Evolutionary conservation across 2,329 filamentous ascomycete species (phyloP).

Genomic region (Aspergillus tubingensis): DNA sequence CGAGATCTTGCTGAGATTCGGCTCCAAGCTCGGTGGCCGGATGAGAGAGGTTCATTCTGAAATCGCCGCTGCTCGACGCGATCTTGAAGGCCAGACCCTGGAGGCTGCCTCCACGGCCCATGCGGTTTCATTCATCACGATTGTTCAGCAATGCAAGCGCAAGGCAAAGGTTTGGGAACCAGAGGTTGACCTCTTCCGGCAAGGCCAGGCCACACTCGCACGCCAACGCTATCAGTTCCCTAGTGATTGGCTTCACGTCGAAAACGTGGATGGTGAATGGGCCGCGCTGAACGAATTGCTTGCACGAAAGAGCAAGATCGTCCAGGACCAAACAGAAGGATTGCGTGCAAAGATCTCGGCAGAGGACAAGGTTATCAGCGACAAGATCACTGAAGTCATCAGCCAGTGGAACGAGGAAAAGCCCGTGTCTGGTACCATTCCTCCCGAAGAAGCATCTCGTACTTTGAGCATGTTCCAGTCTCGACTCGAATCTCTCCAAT

Average conservation of each 20-base stretch:
- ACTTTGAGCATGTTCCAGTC: conserved; percentile 81
- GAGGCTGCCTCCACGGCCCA: conserved; percentile 95
- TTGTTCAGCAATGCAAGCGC: conserved; percentile 92
- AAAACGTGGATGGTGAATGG: conserved; percentile 97
- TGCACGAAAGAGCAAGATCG: conserved; percentile 88
- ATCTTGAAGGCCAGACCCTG: conserved; percentile 87
- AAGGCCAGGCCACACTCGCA: conserved; percentile 88
- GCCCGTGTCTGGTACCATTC: conserved; percentile 90
- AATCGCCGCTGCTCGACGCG: conserved; percentile 83
- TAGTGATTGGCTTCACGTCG: conserved; percentile 89
- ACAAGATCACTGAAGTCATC: conserved; percentile 84
- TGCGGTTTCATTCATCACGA: conserved; percentile 97
- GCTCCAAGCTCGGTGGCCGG: conserved; percentile 78
- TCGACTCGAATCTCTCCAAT: conserved; percentile 80
- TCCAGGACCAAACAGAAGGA: conserved; percentile 93
- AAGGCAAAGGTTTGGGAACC: conserved; percentile 93
- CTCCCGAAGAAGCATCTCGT: conserved; percentile 81
- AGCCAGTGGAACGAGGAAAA: conserved; percentile 94
- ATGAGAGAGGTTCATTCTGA: conserved; percentile 93
- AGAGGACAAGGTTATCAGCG: conserved; percentile 86
- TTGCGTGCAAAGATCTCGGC: conserved; percentile 91
- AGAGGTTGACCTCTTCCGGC: conserved; percentile 92
- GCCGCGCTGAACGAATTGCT: conserved; percentile 88
- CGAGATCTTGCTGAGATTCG: conserved; percentile 93
- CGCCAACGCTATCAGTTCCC: conserved; percentile 94